Evolutionary conservation across 78 protist species (phyloP).

Genomic region (Dictyostelium purpureum): DNA sequence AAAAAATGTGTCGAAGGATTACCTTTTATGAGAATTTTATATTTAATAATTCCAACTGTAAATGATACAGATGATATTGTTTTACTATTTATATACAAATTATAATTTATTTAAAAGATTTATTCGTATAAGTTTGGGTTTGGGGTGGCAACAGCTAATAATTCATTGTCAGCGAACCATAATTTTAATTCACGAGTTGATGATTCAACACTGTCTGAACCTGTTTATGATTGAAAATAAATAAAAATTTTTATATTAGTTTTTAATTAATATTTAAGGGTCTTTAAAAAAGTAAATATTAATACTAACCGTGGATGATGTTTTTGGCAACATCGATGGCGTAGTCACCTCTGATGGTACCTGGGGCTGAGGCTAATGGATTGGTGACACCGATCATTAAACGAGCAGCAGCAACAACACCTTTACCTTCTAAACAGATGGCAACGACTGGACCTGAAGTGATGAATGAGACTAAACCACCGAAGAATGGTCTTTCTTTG

Average conservation of each 20-base stretch:
- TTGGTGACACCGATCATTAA: slow-evolving; percentile 87
- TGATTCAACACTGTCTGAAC: slow-evolving; percentile 78
- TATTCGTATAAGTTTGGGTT: slow-evolving; percentile 48
- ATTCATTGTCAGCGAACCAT: slow-evolving; percentile 81
- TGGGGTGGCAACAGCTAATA: slow-evolving; percentile 28
- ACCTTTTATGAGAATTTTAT: too few relatives aligned
- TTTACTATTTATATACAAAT: slow-evolving; percentile 39
- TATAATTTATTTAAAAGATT: slow-evolving; percentile 36
- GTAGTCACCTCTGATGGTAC: slow-evolving; percentile 92
- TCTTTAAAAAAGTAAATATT: too few relatives aligned
- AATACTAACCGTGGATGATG: slow-evolving; percentile 92
- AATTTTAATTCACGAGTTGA: slow-evolving; percentile 80
- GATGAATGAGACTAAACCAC: slow-evolving; percentile 72
- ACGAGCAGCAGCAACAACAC: slow-evolving; percentile 81
- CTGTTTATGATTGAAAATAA: too few relatives aligned
- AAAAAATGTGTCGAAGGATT: too few relatives aligned
- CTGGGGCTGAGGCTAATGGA: slow-evolving; percentile 82
- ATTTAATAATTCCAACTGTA: too few relatives aligned
- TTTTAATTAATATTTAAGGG: too few relatives aligned
- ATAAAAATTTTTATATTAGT: too few relatives aligned
- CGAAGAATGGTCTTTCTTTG: slow-evolving; percentile 82
- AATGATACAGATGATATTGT: too few relatives aligned
- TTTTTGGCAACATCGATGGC: slow-evolving; percentile 84
- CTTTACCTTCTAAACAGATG: slow-evolving; percentile 91
- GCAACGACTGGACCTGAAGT: slow-evolving; percentile 94